A percentile compares a stretch with the other conserved stretches of the same genome.
Evolutionary conservation across 1,284 basidiomycete genomes (phyloP).

Genomic region (Papiliotrema terrestris): DNA sequence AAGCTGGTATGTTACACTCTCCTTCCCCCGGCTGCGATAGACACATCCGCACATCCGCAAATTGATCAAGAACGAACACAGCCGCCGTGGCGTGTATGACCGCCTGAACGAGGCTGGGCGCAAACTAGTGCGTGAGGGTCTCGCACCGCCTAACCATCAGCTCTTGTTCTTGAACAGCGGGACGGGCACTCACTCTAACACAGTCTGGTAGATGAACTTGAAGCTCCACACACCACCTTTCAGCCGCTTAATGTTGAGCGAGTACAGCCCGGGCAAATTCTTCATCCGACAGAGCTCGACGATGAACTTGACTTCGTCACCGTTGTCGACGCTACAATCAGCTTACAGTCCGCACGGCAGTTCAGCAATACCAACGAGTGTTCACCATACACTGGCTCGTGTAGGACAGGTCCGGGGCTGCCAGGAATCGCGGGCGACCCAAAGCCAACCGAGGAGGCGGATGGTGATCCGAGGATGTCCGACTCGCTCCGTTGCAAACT

Average conservation of each 20-base stretch:
- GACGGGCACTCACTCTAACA: slow-evolving; percentile 68
- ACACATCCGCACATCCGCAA: too few relatives aligned
- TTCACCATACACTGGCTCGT: slow-evolving; percentile 73
- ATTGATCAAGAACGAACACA: too few relatives aligned
- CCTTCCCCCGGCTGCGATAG: too few relatives aligned
- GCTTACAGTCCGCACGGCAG: neutral
- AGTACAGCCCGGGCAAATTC: slow-evolving; percentile 79
- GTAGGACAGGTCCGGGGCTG: slow-evolving; percentile 14
- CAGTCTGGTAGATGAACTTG: slow-evolving; percentile 86
- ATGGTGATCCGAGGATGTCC: slow-evolving; percentile 43
- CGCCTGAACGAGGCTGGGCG: too few relatives aligned
- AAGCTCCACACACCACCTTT: slow-evolving; percentile 92
- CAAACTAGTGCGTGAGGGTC: slow-evolving; percentile 32
- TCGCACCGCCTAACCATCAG: slow-evolving; percentile 26
- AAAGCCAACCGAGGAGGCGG: slow-evolving; percentile 45
- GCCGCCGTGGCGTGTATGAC: too few relatives aligned
- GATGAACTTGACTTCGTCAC: slow-evolving; percentile 89
- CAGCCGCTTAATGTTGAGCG: slow-evolving; percentile 81
- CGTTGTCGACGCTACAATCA: slow-evolving; percentile 62
- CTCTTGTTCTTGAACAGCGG: neutral
- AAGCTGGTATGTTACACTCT: too few relatives aligned
- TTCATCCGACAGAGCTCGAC: slow-evolving; percentile 85
- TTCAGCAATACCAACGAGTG: slow-evolving; percentile 30
- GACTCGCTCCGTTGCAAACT: slow-evolving; percentile 29
- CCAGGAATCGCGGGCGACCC: slow-evolving; percentile 17